These are phyloP conservation scores for Eimeria falciformis DNA, from an alignment of 169 alveolate species.

Conservation along the genomic window DNA sequence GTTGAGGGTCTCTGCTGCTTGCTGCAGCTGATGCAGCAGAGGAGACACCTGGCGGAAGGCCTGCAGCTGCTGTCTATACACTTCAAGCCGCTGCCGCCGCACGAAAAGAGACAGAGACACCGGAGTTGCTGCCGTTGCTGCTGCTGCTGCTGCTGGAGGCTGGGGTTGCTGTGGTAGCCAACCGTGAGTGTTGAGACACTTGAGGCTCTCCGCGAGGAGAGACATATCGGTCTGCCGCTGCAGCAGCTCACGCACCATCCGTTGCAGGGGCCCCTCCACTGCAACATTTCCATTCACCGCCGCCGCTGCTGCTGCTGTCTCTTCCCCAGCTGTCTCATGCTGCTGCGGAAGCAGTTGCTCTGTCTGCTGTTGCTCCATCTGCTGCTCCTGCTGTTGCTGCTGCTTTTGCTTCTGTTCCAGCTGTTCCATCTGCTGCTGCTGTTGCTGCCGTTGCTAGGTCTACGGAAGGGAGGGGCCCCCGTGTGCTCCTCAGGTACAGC, in stretches of 20 bases:
- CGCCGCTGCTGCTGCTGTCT: background rate
- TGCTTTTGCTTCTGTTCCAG: background rate
- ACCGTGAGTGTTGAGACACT: slow-evolving; percentile 19
- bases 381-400: slow-evolving; percentile 26
- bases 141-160: slow-evolving; percentile 26
- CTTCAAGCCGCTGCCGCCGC: slow-evolving; percentile 14
- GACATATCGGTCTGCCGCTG: background rate
- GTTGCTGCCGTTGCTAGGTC: no score
- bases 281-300: background rate
- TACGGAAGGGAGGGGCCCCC: no score
- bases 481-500: no score
- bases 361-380: background rate
- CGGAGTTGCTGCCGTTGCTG: background rate
- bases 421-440: background rate
- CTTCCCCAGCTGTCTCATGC: background rate
- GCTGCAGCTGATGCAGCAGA: slow-evolving; percentile 19
- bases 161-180: slow-evolving; percentile 26
- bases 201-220: slow-evolving; percentile 36
- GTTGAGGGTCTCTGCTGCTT: slow-evolving; percentile 7
- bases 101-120: slow-evolving; percentile 9
- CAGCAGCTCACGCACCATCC: slow-evolving; percentile 37
- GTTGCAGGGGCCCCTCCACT: slow-evolving; percentile 28
- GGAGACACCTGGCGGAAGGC: slow-evolving; percentile 15
- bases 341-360: background rate
- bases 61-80: slow-evolving; percentile 29